These are phyloP conservation scores for Celoporthe dispersa DNA, from an alignment of 2,329 filamentous ascomycete species.

Conservation along the genomic window DNA sequence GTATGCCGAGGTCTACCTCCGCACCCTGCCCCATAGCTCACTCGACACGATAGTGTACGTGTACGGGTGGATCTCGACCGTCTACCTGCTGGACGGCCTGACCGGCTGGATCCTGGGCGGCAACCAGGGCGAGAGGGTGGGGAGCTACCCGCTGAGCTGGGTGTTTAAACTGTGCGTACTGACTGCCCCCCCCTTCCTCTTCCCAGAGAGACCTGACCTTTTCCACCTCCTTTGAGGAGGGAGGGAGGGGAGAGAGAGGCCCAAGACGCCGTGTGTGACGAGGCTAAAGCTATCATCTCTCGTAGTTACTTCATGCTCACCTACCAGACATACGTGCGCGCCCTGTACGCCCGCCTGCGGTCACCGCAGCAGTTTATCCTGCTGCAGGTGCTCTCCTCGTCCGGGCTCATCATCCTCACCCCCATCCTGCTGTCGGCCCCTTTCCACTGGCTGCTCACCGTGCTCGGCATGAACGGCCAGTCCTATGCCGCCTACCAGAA, in stretches of 20 bases:
- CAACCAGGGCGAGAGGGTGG: constrained; percentile 67
- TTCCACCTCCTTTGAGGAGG: too few relatives aligned
- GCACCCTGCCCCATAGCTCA: constrained; percentile 68
- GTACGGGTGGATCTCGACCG: constrained; percentile 71
- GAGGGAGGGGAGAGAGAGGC: too few relatives aligned
- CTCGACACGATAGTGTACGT: constrained; percentile 71
- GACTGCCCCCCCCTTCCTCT: background rate
- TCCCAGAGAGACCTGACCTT: too few relatives aligned
- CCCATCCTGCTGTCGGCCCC: constrained; percentile 66
- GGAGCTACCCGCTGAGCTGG: constrained; percentile 72
- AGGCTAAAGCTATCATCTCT: constrained; percentile 3
- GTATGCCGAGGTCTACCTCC: constrained; percentile 70
- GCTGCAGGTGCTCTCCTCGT: constrained; percentile 67
- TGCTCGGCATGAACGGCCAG: constrained; percentile 61
- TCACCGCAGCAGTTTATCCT: constrained; percentile 68
- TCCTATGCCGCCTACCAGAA: constrained; percentile 68
- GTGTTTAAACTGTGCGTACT: constrained; percentile 67
- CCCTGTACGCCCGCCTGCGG: constrained; percentile 69
- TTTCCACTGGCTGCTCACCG: constrained; percentile 59
- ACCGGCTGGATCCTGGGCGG: constrained; percentile 71
- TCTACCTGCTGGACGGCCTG: constrained; percentile 66
- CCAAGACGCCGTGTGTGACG: constrained; percentile 5
- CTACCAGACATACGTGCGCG: constrained; percentile 73
- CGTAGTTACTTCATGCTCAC: constrained; percentile 68
- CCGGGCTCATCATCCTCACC: constrained; percentile 64